phyloP scores from a whole-genome alignment of 257 asterid genomes.

The Solanum dulcamara region DNA sequence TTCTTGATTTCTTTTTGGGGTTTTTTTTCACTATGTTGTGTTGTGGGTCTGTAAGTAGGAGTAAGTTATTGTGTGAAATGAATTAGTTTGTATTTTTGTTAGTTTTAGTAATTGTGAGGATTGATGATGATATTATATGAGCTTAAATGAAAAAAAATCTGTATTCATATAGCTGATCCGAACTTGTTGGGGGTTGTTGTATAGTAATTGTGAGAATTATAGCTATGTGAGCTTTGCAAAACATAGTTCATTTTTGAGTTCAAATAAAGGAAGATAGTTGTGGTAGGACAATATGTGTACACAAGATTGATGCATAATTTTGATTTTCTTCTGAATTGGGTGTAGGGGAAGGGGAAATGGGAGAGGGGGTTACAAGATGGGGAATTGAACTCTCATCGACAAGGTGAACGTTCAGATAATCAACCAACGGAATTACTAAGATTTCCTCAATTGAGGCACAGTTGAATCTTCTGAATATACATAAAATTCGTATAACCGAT shows the following conservation, averaged over 20 bases:
- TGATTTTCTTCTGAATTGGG: background rate
- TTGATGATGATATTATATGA: background rate
- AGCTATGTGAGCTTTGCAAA: background rate
- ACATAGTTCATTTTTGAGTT: background rate
- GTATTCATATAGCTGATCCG: background rate
- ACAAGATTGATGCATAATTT: background rate
- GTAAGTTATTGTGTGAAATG: background rate
- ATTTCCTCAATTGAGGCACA: background rate
- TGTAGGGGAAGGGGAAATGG: background rate
- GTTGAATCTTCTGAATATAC: background rate
- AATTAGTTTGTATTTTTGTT: background rate
- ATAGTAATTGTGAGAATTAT: background rate
- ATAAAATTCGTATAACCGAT: background rate
- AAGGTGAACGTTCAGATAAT: too few relatives aligned
- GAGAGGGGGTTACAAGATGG: background rate
- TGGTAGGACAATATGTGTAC: background rate
- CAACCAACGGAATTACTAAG: background rate
- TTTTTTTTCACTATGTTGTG: background rate
- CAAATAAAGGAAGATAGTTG: background rate
- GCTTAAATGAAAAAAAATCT: background rate
- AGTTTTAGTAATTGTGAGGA: background rate
- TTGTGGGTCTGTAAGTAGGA: background rate
- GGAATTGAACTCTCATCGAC: too few relatives aligned
- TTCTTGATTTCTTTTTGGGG: background rate
- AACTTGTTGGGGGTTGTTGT: background rate